Evolutionary conservation across 768 basidiomycete species (phyloP).

Genomic region (Serendipita sp.): DNA sequence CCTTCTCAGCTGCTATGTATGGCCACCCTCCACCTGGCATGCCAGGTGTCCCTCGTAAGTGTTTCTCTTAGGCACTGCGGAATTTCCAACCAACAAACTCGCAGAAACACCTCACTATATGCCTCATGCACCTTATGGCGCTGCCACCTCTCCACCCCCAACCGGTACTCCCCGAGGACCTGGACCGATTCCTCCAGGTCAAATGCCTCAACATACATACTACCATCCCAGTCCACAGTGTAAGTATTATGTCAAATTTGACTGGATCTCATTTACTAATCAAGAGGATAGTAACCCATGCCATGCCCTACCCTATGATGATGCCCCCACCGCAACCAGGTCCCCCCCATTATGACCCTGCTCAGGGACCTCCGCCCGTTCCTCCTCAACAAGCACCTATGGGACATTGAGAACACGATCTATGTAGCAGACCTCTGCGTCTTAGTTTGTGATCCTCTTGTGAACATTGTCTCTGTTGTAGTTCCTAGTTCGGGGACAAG

Average conservation of each 20-base stretch:
- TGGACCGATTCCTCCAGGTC: slow-evolving; percentile 84
- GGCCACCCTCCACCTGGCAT: slow-evolving; percentile 46
- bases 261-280: slow-evolving; percentile 16
- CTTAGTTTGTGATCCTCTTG: background rate
- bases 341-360: background rate
- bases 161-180: slow-evolving; percentile 56
- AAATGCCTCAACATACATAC: slow-evolving; percentile 73
- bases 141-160: slow-evolving; percentile 54
- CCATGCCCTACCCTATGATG: slow-evolving; percentile 84
- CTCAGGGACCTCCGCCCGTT: slow-evolving; percentile 5
- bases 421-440: background rate
- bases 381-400: slow-evolving; percentile 5
- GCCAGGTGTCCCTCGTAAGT: slow-evolving; percentile 79
- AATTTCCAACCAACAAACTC: slow-evolving; percentile 9
- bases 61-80: background rate
- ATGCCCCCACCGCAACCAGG: slow-evolving; percentile 54
- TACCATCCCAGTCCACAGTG: slow-evolving; percentile 83
- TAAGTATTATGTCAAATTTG: slow-evolving; percentile 25
- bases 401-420: slow-evolving; percentile 6
- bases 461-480: slow-evolving; percentile 7
- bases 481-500: slow-evolving; percentile 1
- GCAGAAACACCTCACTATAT: slow-evolving; percentile 63
- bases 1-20: slow-evolving; percentile 48
- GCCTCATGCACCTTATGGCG: slow-evolving; percentile 56
- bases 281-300: slow-evolving; percentile 51